Conservation (phyloP, 768 basidiomycete species). For the Tremella mesenterica region DNA sequence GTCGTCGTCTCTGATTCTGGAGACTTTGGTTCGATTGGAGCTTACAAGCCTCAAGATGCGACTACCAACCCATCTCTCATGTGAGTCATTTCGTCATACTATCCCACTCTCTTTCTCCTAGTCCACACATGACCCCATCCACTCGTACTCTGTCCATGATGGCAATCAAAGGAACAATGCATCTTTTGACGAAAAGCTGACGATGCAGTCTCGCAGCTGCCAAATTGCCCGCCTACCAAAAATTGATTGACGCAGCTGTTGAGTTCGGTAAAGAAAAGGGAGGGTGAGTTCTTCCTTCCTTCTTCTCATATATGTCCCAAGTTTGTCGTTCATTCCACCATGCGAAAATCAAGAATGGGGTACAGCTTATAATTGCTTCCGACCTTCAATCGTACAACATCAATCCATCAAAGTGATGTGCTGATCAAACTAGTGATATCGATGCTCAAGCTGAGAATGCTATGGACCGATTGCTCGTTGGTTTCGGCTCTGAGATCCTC, state of each 20-base stretch:
- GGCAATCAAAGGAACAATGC: neutral
- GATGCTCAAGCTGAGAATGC: constrained; percentile 71
- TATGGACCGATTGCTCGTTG: constrained; percentile 85
- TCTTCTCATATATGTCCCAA: neutral
- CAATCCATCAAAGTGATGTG: neutral
- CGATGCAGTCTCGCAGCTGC: constrained; percentile 78
- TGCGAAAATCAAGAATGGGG: no score
- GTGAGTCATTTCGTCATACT: constrained; percentile 7
- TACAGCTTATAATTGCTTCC: neutral
- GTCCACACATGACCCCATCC: neutral
- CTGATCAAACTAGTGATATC: constrained; percentile 46
- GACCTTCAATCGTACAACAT: neutral
- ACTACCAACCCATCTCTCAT: constrained; percentile 90
- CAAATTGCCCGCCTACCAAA: constrained; percentile 75
- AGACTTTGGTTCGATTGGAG: constrained; percentile 89
- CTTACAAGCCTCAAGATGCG: constrained; percentile 97
- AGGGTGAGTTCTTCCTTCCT: constrained; percentile 45
- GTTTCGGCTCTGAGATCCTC: constrained; percentile 94
- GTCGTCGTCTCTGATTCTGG: constrained; percentile 96
- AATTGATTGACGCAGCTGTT: constrained; percentile 46
- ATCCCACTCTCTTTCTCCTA: neutral
- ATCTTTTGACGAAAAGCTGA: constrained; percentile 12
- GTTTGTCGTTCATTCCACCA: no score
- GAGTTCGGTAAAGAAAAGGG: constrained; percentile 61
- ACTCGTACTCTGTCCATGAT: neutral